Conservation (phyloP, 768 basidiomycete species). For the Naematelia aurantialba region DNA sequence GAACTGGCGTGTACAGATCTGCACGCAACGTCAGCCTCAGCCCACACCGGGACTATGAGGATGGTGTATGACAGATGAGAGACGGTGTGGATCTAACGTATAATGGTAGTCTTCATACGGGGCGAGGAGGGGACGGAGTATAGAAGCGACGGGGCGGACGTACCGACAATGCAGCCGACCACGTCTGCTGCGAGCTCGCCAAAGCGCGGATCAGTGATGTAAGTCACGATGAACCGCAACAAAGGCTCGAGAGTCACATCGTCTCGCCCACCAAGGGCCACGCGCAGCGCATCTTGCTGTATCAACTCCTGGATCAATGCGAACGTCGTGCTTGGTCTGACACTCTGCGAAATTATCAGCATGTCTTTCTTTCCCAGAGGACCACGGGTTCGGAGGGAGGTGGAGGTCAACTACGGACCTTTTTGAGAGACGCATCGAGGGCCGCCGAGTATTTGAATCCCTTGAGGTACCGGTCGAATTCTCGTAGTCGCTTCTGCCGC, state of each 20-base stretch:
- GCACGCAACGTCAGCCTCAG: not conserved
- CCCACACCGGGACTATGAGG: not conserved
- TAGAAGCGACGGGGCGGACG: conserved; percentile 35
- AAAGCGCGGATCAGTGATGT: conserved; percentile 85
- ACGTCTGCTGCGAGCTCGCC: conserved; percentile 84
- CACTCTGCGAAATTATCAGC: conserved; percentile 57
- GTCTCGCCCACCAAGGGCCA: conserved; percentile 83
- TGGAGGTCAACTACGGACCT: no score
- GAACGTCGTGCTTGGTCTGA: conserved; percentile 79
- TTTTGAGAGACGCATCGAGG: conserved; percentile 81
- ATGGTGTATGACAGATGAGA: not conserved
- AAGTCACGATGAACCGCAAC: conserved; percentile 75
- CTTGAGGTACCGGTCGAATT: conserved; percentile 87
- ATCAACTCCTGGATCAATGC: conserved; percentile 89
- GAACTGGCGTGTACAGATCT: conserved; percentile 88
- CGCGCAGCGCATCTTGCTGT: conserved; percentile 80
- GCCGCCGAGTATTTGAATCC: conserved; percentile 91
- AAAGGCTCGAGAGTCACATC: conserved; percentile 90
- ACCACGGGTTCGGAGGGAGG: no score
- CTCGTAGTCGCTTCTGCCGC: conserved; percentile 66
- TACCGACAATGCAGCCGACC: conserved; percentile 76
- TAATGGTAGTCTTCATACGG: no score
- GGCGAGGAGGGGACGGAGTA: not conserved
- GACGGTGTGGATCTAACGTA: not conserved
- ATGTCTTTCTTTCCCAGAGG: not conserved